A percentile compares a stretch with the other conserved stretches of the same genome.
Conservation (phyloP, 225 moss, liverwort and hornwort genomes). For the Bryum argenteum region DNA sequence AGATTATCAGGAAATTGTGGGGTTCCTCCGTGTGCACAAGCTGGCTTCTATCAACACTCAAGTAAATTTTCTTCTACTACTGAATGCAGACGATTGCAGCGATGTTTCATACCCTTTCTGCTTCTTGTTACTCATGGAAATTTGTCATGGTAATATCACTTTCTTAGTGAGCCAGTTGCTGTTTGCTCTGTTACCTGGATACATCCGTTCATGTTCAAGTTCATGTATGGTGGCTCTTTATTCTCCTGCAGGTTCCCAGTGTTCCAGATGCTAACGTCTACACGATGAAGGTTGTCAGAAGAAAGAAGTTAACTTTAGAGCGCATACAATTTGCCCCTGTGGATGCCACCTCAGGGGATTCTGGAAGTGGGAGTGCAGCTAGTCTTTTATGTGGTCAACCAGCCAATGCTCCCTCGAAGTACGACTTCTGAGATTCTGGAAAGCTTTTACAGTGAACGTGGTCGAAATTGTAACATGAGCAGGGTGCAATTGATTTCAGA, state of each 20-base stretch:
- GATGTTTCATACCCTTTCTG: slow-evolving; percentile 12
- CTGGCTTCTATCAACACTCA: slow-evolving; percentile 85
- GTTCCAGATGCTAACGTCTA: slow-evolving; percentile 59
- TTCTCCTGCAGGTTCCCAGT: slow-evolving; percentile 65
- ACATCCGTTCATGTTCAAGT: background rate
- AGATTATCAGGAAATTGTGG: slow-evolving; percentile 86
- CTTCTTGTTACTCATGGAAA: slow-evolving; percentile 11
- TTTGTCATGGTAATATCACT: background rate
- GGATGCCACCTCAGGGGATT: slow-evolving; percentile 66
- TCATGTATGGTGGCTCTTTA: background rate
- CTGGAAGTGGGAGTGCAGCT: slow-evolving; percentile 58
- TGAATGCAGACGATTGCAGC: slow-evolving; percentile 11
- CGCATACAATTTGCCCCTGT: slow-evolving; percentile 77
- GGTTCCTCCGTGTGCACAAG: slow-evolving; percentile 90
- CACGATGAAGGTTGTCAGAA: slow-evolving; percentile 79
- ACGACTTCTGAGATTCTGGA: slow-evolving; percentile 66
- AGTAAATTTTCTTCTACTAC: slow-evolving; percentile 38
- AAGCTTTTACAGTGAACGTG: slow-evolving; percentile 1
- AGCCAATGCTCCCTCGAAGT: slow-evolving; percentile 63
- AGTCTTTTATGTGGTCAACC: slow-evolving; percentile 81
- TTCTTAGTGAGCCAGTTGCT: background rate
- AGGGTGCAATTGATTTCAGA: slow-evolving; percentile 15
- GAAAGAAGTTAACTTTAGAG: slow-evolving; percentile 74
- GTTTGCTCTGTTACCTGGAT: background rate
- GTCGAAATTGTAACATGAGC: slow-evolving; percentile 7